Base-by-base conservation (phyloP, 164 flowering plant species). In the Berberis vulgaris region DNA sequence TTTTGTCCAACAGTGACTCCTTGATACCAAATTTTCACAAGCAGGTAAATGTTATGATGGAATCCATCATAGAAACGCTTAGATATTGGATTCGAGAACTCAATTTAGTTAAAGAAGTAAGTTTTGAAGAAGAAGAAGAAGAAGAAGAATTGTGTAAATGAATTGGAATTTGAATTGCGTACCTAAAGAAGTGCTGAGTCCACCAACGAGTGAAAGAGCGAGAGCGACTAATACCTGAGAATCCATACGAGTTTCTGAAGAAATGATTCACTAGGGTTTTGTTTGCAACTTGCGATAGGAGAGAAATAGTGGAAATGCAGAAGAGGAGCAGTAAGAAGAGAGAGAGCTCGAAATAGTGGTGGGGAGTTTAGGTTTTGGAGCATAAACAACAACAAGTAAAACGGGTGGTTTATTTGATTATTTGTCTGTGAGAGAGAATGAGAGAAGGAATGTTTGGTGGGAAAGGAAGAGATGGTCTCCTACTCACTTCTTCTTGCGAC, bases 131-230 rank as follows among this genome's bases (percentile, higher is more conserved):
- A 26, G 26, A 26, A 26, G 26, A 26, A 26, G 26, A 26, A 26
- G 6, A 4, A 61, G 26, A 12, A 40, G 26, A 49, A 52, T 41
- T 38, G 38, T 26, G 26, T 26, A 57, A 1, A 38, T 54, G 2
- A 56, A 56, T 47, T 47, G 5, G 10, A 47, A 6, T 47, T 7
- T 6, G 11, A 54, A 8, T 5, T 47, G 2, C 71, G 56, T 62
- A 90, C 97, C 98, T 59, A 88, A 26, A 2, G 92, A 90, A 44
- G 98, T 93, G 70, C 97, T 93, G 65, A 87, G 71, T 38, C 98
- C 95, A 53, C 97, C 97, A 43, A 90, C 81, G 41, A 87, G 85
- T 1, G 97, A 90, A 60, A 93, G 89, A 43, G 72, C 84, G 56
- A 93, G 82, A 67, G 96, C 94, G 11, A 90, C 82, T 77, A 83